phyloP scores from a whole-genome alignment of 164 flowering plant genomes.

The Kalanchoe fedtschenkoi region DNA sequence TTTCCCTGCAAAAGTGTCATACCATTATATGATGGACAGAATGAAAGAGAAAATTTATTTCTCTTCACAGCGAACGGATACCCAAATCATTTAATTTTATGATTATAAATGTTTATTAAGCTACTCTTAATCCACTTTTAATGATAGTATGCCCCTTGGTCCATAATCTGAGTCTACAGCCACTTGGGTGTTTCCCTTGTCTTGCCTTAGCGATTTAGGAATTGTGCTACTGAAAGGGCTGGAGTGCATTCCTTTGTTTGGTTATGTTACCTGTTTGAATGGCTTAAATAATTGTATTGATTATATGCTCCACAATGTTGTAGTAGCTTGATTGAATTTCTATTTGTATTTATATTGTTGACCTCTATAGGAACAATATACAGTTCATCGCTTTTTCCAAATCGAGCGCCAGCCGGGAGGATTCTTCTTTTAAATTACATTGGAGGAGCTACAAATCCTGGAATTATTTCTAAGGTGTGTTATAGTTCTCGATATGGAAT shows the following conservation, averaged over 20 bases:
- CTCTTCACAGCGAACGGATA: not conserved
- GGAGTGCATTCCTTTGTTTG: not conserved
- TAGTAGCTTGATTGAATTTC: not conserved
- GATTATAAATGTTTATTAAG: not conserved
- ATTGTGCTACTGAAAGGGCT: not conserved
- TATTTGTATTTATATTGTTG: not conserved
- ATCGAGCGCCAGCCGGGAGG: slow-evolving; percentile 87
- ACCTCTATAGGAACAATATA: slow-evolving; percentile 72
- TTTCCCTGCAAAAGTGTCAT: not conserved
- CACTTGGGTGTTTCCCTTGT: not conserved
- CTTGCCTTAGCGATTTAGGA: too few species aligned
- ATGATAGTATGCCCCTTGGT: not conserved
- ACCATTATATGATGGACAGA: not conserved
- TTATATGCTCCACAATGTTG: not conserved
- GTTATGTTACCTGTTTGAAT: not conserved
- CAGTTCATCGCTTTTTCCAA: slow-evolving; percentile 91
- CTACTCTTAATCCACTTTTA: not conserved
- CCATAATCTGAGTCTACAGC: not conserved
- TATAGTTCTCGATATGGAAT: not conserved
- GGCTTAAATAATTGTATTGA: not conserved
- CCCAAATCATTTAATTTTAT: not conserved
- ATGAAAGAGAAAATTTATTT: not conserved
- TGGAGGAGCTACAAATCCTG: slow-evolving; percentile 91
- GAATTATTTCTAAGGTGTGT: slow-evolving; percentile 67
- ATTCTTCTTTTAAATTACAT: slow-evolving; percentile 79